A percentile compares a stretch with the other conserved stretches of the same genome.
Evolutionary conservation across 768 basidiomycete genomes (phyloP).

Genomic region (Albatrellus ellisii): DNA sequence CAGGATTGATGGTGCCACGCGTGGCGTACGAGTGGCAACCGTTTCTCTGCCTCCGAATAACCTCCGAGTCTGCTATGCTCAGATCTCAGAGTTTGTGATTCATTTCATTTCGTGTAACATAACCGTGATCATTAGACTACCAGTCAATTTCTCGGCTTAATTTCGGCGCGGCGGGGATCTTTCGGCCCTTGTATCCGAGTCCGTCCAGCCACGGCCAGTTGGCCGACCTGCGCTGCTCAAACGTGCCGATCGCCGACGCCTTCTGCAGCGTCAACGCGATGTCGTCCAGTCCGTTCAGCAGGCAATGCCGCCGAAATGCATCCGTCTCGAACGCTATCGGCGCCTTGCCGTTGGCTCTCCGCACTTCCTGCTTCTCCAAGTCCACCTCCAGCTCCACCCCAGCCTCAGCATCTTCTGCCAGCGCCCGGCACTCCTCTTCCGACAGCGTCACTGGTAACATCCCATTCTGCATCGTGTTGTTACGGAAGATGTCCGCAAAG

Average conservation of each 20-base stretch:
- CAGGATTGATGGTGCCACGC: too few species aligned
- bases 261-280: constrained; percentile 89
- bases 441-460: constrained; percentile 43
- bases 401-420: constrained; percentile 38
- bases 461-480: constrained; percentile 55
- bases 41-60: too few species aligned
- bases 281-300: constrained; percentile 94
- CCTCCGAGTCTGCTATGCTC: too few species aligned
- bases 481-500: constrained; percentile 52
- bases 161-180: constrained; percentile 43
- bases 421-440: constrained; percentile 30
- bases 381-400: constrained; percentile 44
- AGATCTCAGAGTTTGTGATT: too few species aligned
- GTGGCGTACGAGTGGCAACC: too few species aligned
- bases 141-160: constrained; percentile 50
- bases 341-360: constrained; percentile 52
- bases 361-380: constrained; percentile 43
- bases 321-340: constrained; percentile 73
- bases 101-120: too few species aligned
- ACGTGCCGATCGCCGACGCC: constrained; percentile 53
- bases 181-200: constrained; percentile 75
- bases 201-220: constrained; percentile 97
- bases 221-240: constrained; percentile 67
- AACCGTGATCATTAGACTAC: constrained; percentile 29
- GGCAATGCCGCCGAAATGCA: constrained; percentile 83